These are phyloP conservation scores for Ophiostoma fasciatum DNA, from an alignment of 2,329 filamentous ascomycete species.

Conservation along the genomic window DNA sequence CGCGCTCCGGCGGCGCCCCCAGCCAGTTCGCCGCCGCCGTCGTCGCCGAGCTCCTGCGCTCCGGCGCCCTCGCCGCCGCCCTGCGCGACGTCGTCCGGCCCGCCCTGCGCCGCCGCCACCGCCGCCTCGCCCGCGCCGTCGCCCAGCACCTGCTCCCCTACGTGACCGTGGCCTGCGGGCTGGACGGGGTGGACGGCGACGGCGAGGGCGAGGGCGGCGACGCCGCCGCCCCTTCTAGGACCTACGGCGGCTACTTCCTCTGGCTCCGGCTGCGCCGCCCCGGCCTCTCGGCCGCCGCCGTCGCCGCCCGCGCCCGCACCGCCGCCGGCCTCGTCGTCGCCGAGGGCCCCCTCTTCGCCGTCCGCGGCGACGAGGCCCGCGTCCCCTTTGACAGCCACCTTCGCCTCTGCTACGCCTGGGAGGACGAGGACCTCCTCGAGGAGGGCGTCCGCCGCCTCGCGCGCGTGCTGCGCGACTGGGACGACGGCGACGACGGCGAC, in stretches of 20 bases:
- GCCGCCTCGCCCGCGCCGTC: conserved; percentile 44
- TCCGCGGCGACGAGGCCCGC: conserved; percentile 38
- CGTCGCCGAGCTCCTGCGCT: conserved; percentile 31
- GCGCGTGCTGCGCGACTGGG: conserved; percentile 12
- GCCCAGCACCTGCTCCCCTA: conserved; percentile 45
- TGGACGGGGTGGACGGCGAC: conserved; percentile 12
- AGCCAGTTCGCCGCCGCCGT: conserved; percentile 33
- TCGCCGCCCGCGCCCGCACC: conserved; percentile 41
- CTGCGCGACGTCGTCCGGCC: conserved; percentile 29
- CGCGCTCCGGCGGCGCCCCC: conserved; percentile 42
- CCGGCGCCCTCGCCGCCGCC: conserved; percentile 29
- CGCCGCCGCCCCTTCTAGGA: conserved; percentile 28
- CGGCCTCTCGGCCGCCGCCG: conserved; percentile 33
- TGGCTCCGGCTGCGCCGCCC: conserved; percentile 52
- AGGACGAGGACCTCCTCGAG: conserved; percentile 45
- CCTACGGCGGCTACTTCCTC: conserved; percentile 74
- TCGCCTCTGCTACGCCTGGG: conserved; percentile 59
- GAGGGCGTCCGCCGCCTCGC: conserved; percentile 45
- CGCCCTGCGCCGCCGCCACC: conserved; percentile 31
- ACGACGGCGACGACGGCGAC: conserved; percentile 21
- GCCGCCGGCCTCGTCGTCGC: conserved; percentile 55
- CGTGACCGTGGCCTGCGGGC: conserved; percentile 23
- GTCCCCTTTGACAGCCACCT: conserved; percentile 45
- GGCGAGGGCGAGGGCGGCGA: background rate
- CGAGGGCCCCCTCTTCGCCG: conserved; percentile 54